Percentiles rank a stretch among this genome's conserved stretches.
phyloP scores from a whole-genome alignment of 2,329 filamentous ascomycete genomes.

The Zymoseptoria pseudotritici region DNA sequence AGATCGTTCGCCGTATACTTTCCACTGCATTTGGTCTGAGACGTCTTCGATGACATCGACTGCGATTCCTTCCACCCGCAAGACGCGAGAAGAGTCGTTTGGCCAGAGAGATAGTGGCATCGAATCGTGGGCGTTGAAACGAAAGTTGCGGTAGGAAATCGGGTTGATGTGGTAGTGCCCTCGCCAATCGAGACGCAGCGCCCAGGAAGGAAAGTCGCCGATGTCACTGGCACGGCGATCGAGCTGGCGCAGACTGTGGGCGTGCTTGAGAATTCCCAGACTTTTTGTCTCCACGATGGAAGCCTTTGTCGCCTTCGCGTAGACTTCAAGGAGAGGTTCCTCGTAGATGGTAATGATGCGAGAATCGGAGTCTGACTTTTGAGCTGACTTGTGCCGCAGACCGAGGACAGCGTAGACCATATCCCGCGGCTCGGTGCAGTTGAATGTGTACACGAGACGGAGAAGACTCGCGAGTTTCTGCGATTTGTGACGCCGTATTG shows the following conservation, averaged over 20 bases:
- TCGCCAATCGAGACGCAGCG: slow-evolving; percentile 3
- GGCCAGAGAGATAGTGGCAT: slow-evolving; percentile 5
- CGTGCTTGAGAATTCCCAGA: slow-evolving; percentile 7
- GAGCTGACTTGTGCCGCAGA: slow-evolving; percentile 3
- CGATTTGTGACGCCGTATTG: slow-evolving; percentile 1
- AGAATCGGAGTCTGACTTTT: slow-evolving; percentile 2
- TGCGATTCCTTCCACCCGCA: slow-evolving; percentile 2
- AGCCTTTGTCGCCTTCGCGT: slow-evolving; percentile 9
- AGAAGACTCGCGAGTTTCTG: slow-evolving; percentile 7
- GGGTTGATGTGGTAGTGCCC: slow-evolving; percentile 7
- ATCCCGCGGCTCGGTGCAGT: slow-evolving; percentile 4
- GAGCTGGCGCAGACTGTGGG: slow-evolving; percentile 4
- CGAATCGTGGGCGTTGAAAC: slow-evolving; percentile 7
- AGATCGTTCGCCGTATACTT: slow-evolving; percentile 1
- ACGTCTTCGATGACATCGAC: slow-evolving; percentile 4
- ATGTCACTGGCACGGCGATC: background rate
- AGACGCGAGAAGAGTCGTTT: slow-evolving; percentile 5
- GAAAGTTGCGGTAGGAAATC: slow-evolving; percentile 7
- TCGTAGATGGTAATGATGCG: slow-evolving; percentile 7
- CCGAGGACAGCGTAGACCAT: slow-evolving; percentile 9
- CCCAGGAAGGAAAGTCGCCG: slow-evolving; percentile 6
- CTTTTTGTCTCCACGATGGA: slow-evolving; percentile 1
- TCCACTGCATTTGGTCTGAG: slow-evolving; percentile 6
- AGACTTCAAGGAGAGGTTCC: slow-evolving; percentile 6
- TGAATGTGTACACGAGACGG: slow-evolving; percentile 4